phyloP scores from a whole-genome alignment of 352 stramenopile species.

The Phytophthora litchii region DNA sequence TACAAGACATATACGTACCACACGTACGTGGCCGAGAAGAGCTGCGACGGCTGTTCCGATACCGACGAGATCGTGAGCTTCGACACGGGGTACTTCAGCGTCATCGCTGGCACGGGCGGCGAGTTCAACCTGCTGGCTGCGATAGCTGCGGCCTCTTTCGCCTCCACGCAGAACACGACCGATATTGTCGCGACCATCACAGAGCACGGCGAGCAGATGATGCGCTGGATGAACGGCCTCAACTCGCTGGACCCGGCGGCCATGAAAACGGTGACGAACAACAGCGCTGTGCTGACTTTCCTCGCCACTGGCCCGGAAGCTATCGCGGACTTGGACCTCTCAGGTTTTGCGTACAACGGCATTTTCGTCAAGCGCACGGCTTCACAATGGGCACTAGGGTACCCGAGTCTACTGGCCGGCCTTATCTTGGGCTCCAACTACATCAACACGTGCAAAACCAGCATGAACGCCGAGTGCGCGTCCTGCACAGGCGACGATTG shows the following conservation, averaged over 20 bases:
- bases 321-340: conserved; percentile 53
- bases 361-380: conserved; percentile 66
- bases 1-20: conserved; percentile 87
- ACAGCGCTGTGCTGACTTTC: conserved; percentile 51
- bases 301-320: conserved; percentile 28
- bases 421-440: conserved; percentile 64
- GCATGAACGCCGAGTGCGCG: conserved; percentile 51
- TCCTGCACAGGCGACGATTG: conserved; percentile 45
- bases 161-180: conserved; percentile 16
- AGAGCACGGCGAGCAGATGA: conserved; percentile 60
- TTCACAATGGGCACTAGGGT: conserved; percentile 71
- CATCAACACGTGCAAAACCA: conserved; percentile 45
- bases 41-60: conserved; percentile 63
- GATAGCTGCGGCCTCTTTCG: conserved; percentile 59
- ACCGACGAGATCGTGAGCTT: conserved; percentile 59
- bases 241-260: conserved; percentile 75
- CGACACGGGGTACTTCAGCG: conserved; percentile 74
- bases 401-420: conserved; percentile 71
- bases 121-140: conserved; percentile 58
- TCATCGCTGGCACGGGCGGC: conserved; percentile 63
- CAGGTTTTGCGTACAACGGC: conserved; percentile 78
- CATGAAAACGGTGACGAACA: conserved; percentile 60
- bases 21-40: conserved; percentile 52
- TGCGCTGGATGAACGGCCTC: conserved; percentile 78
- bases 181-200: conserved; percentile 35